Percentiles rank a stretch among this genome's conserved stretches.
Evolutionary conservation across 202 grass and related monocot species (phyloP).

Genomic region (Brachypodium distachyon): DNA sequence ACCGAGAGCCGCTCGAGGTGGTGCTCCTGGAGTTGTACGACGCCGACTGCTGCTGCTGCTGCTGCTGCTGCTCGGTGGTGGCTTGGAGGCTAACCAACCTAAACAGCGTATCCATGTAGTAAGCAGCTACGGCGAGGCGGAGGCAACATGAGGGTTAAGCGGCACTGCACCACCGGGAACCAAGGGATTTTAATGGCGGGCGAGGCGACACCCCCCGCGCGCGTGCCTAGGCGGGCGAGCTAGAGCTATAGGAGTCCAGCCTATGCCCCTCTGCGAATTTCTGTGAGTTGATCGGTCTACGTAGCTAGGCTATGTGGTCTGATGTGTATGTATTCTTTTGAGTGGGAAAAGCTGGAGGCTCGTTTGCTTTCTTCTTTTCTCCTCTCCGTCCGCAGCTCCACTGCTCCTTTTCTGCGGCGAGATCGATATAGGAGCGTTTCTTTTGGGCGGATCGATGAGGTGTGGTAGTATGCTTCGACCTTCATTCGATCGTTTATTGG

Average conservation of each 20-base stretch:
- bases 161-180: conserved; percentile 19
- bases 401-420: conserved; percentile 44
- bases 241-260: neutral
- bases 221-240: no score
- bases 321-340: conserved; percentile 29
- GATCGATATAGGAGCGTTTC: conserved; percentile 48
- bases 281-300: no score
- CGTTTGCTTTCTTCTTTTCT: no score
- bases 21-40: conserved; percentile 89
- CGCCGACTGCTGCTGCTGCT: conserved; percentile 55
- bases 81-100: conserved; percentile 94
- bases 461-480: neutral
- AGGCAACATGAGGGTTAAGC: conserved; percentile 57
- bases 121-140: conserved; percentile 20
- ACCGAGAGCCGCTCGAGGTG: conserved; percentile 72
- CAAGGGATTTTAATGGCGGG: conserved; percentile 53
- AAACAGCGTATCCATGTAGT: conserved; percentile 97
- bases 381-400: conserved; percentile 23
- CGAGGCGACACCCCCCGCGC: no score
- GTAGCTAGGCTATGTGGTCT: neutral
- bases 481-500: neutral
- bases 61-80: conserved; percentile 49
- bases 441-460: conserved; percentile 67
- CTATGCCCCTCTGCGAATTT: conserved; percentile 4
- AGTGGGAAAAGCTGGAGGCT: conserved; percentile 31